Conservation (phyloP, 257 asterid genomes). For the Nicotiana knightiana region DNA sequence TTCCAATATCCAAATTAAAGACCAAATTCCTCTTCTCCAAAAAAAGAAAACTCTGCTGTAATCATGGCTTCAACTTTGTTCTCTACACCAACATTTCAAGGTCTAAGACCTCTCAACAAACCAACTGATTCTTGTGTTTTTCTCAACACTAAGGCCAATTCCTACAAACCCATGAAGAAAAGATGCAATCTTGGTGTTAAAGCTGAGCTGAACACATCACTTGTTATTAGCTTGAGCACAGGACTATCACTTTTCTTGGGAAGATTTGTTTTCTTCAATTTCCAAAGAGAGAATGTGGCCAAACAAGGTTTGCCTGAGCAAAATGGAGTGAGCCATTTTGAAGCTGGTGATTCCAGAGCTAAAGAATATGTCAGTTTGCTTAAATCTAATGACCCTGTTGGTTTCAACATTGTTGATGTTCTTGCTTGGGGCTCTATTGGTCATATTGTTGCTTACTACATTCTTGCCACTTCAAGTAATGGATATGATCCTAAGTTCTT, state of each 20-base stretch:
- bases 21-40: not conserved
- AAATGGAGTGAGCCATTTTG: conserved; percentile 80
- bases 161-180: conserved; percentile 24
- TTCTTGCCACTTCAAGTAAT: conserved; percentile 91
- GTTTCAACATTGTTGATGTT: conserved; percentile 89
- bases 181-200: conserved; percentile 24
- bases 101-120: conserved; percentile 76
- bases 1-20: not conserved
- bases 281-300: conserved; percentile 94
- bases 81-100: conserved; percentile 81
- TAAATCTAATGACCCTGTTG: conserved; percentile 92
- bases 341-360: conserved; percentile 86
- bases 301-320: conserved; percentile 88
- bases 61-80: conserved; percentile 70
- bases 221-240: conserved; percentile 90
- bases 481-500: conserved; percentile 96
- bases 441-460: conserved; percentile 84
- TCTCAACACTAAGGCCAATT: conserved; percentile 16
- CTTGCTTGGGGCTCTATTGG: conserved; percentile 98
- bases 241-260: conserved; percentile 85
- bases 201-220: conserved; percentile 68
- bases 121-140: conserved; percentile 31
- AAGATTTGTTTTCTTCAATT: conserved; percentile 86
- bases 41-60: not conserved
- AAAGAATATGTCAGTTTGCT: conserved; percentile 91